phyloP scores from a whole-genome alignment of 2,329 filamentous ascomycete species.

The Penicillium sp. region DNA sequence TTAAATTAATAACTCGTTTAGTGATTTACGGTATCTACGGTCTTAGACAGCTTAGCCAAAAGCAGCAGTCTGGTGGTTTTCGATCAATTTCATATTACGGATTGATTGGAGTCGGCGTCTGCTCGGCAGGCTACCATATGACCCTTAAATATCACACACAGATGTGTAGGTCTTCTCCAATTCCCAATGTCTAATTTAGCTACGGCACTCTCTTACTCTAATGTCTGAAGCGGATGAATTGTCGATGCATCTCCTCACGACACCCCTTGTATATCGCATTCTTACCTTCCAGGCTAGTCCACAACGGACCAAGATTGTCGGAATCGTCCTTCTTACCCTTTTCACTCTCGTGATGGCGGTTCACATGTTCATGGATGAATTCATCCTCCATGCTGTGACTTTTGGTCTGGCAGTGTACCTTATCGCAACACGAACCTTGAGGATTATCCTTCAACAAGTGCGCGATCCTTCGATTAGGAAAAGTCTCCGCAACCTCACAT shows the following conservation, averaged over 20 bases:
- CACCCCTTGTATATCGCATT: conserved; percentile 41
- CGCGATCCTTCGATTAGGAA: conserved; percentile 22
- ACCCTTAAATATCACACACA: conserved; percentile 33
- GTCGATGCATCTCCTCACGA: conserved; percentile 43
- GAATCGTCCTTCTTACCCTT: conserved; percentile 15
- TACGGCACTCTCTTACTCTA: not conserved
- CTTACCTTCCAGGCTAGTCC: conserved; percentile 32
- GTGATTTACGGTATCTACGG: conserved; percentile 41
- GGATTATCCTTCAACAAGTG: conserved; percentile 33
- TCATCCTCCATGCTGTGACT: conserved; percentile 36
- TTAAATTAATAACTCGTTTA: conserved; percentile 11
- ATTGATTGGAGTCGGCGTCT: conserved; percentile 33
- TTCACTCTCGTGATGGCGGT: conserved; percentile 38
- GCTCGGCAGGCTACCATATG: conserved; percentile 30
- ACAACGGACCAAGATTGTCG: conserved; percentile 21
- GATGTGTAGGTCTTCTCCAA: conserved; percentile 23
- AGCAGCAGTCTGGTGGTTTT: conserved; percentile 16
- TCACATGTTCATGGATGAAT: conserved; percentile 44
- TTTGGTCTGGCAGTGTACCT: conserved; percentile 36
- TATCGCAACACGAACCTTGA: conserved; percentile 30
- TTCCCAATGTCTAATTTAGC: not conserved
- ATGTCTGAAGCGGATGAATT: conserved; percentile 35
- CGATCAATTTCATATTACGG: conserved; percentile 38
- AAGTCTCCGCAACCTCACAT: conserved; percentile 17
- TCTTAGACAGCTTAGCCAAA: conserved; percentile 24